Evolutionary conservation across 768 basidiomycete genomes (phyloP).

Genomic region (Tremella fuciformis): DNA sequence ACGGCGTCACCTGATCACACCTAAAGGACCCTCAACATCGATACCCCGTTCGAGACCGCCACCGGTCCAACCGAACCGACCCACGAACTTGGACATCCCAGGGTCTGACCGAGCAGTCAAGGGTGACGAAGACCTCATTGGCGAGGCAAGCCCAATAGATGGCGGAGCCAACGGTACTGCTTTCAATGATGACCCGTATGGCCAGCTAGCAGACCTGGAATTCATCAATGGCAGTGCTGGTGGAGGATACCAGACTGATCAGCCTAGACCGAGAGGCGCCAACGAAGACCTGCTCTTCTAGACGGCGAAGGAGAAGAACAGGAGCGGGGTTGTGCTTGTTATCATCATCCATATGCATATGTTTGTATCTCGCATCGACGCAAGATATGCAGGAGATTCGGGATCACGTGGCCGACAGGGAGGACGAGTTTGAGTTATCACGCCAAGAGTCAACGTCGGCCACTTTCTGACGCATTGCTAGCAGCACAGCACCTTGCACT

Average conservation of each 20-base stretch:
- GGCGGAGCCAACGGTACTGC: neutral
- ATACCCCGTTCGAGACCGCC: conserved; percentile 1
- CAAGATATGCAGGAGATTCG: too few relatives aligned
- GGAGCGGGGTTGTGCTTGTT: neutral
- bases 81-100: conserved; percentile 4
- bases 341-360: neutral
- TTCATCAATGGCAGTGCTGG: conserved; percentile 26
- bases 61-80: conserved; percentile 15
- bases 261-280: conserved; percentile 63
- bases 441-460: too few relatives aligned
- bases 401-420: too few relatives aligned
- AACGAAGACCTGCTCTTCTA: conserved; percentile 68
- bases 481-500: too few relatives aligned
- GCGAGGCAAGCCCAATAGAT: conserved; percentile 51
- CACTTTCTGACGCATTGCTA: too few relatives aligned
- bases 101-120: conserved; percentile 4
- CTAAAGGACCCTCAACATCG: conserved; percentile 23
- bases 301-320: neutral
- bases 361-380: too few relatives aligned
- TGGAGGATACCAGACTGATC: conserved; percentile 61
- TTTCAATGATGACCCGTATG: conserved; percentile 68
- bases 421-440: too few relatives aligned
- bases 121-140: conserved; percentile 22
- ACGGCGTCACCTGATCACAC: conserved; percentile 53
- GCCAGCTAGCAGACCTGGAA: conserved; percentile 63